These are phyloP conservation scores for Euphorbia neoarborescens DNA, from an alignment of 441 rosid genomes.

Conservation along the genomic window DNA sequence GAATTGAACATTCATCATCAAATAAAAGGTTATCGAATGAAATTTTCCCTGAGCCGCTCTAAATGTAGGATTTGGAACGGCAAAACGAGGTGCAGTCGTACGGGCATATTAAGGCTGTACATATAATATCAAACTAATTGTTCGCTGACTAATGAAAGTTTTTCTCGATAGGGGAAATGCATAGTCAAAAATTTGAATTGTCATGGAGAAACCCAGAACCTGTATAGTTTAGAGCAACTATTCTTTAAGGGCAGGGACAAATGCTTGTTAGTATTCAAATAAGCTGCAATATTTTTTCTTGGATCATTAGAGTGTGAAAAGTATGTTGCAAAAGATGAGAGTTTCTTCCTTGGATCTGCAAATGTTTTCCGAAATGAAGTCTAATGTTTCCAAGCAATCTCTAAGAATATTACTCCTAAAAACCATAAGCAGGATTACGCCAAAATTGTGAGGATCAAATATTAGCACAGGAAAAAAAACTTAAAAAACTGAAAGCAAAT, in stretches of 20 bases:
- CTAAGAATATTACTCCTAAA: not conserved
- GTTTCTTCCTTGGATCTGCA: not conserved
- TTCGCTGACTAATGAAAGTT: no score
- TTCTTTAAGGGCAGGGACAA: conserved; percentile 15
- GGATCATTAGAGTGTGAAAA: conserved; percentile 12
- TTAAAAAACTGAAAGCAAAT: no score
- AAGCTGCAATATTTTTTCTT: conserved; percentile 21
- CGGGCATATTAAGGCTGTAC: not conserved
- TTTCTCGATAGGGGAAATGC: no score
- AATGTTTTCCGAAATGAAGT: not conserved
- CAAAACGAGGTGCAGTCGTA: conserved; percentile 27
- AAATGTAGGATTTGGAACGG: conserved; percentile 39
- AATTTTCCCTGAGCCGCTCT: conserved; percentile 67
- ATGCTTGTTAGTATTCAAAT: conserved; percentile 19
- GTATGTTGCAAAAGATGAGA: conserved; percentile 13
- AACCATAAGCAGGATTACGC: not conserved
- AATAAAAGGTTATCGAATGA: conserved; percentile 58
- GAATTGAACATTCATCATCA: conserved; percentile 57
- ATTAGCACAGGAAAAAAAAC: no score
- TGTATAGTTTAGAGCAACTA: not conserved
- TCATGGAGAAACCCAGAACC: not conserved
- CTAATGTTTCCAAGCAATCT: not conserved
- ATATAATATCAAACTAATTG: not conserved
- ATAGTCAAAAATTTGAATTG: not conserved
- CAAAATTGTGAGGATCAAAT: no score